Conservation (phyloP, 306 rosid genomes). For the Acacia acuminata region DNA sequence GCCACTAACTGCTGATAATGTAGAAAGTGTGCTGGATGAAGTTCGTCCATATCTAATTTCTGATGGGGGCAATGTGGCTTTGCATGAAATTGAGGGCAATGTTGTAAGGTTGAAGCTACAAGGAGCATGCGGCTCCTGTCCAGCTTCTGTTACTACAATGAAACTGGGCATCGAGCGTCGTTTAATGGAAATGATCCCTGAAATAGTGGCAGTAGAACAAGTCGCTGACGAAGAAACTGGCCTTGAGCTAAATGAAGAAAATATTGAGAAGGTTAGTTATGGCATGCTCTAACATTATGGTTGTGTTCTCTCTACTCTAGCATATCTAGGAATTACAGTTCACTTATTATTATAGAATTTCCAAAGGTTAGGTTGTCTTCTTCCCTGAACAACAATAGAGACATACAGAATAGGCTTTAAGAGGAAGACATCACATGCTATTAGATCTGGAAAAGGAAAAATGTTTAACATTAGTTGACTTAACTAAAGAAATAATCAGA, state of each 20-base stretch:
- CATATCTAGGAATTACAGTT: constrained; percentile 2
- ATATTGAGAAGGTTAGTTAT: constrained; percentile 76
- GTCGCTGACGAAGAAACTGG: constrained; percentile 84
- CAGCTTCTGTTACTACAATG: constrained; percentile 91
- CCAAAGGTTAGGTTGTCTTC: background rate
- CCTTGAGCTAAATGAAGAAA: constrained; percentile 83
- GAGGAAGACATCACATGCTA: background rate
- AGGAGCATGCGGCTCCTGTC: constrained; percentile 99
- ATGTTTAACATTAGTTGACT: background rate
- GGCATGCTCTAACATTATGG: background rate
- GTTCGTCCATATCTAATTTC: constrained; percentile 86
- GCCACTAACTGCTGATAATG: constrained; percentile 82
- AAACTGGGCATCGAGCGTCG: constrained; percentile 95
- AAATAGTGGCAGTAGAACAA: constrained; percentile 91
- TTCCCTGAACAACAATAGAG: background rate
- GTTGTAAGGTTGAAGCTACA: constrained; percentile 90
- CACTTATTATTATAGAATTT: background rate
- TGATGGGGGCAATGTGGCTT: constrained; percentile 90
- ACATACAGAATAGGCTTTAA: background rate
- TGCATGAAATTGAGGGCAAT: constrained; percentile 90
- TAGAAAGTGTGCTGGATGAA: constrained; percentile 79
- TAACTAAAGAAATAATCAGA: background rate
- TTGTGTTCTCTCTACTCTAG: background rate
- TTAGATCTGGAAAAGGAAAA: constrained; percentile 9
- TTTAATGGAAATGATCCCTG: constrained; percentile 94